A percentile compares a stretch with the other conserved stretches of the same genome.
Conservation (phyloP, 805 yeast genomes). For the Pichia membranifaciens region DNA sequence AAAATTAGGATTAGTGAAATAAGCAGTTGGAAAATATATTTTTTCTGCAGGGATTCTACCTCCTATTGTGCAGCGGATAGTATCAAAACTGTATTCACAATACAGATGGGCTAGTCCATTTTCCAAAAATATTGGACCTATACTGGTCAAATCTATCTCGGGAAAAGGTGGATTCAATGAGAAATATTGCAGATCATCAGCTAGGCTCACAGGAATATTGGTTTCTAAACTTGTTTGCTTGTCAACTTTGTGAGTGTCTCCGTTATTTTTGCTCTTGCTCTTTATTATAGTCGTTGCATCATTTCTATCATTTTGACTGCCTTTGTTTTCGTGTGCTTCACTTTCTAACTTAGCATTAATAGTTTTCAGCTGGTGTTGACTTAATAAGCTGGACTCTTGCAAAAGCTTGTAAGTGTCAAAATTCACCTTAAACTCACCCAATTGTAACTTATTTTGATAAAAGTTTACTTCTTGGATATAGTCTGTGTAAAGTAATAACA, state of each 20-base stretch:
- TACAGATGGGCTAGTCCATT: slow-evolving; percentile 22
- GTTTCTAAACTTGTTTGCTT: neutral
- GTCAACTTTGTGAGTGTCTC: neutral
- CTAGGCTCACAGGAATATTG: too few species aligned
- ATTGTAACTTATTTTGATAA: slow-evolving; percentile 22
- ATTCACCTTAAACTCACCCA: slow-evolving; percentile 19
- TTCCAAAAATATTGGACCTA: slow-evolving; percentile 28
- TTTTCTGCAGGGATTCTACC: slow-evolving; percentile 25
- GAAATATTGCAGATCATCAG: slow-evolving; percentile 8
- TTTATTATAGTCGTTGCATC: neutral
- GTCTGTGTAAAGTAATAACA: slow-evolving; percentile 24
- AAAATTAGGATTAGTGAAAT: slow-evolving; percentile 20
- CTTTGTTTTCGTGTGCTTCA: slow-evolving; percentile 5
- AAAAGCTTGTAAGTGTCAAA: slow-evolving; percentile 22
- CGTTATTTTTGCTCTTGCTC: neutral
- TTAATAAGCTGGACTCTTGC: slow-evolving; percentile 9
- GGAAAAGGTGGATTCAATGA: slow-evolving; percentile 26
- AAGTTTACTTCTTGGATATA: slow-evolving; percentile 25
- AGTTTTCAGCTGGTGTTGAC: slow-evolving; percentile 3
- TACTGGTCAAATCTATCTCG: slow-evolving; percentile 19
- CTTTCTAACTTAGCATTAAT: neutral
- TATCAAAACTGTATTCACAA: slow-evolving; percentile 23
- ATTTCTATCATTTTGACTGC: neutral
- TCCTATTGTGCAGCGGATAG: slow-evolving; percentile 22
- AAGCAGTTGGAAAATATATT: slow-evolving; percentile 22